Conservation (phyloP, 73 alveolate genomes). For the Effrenium voratum region DNA sequence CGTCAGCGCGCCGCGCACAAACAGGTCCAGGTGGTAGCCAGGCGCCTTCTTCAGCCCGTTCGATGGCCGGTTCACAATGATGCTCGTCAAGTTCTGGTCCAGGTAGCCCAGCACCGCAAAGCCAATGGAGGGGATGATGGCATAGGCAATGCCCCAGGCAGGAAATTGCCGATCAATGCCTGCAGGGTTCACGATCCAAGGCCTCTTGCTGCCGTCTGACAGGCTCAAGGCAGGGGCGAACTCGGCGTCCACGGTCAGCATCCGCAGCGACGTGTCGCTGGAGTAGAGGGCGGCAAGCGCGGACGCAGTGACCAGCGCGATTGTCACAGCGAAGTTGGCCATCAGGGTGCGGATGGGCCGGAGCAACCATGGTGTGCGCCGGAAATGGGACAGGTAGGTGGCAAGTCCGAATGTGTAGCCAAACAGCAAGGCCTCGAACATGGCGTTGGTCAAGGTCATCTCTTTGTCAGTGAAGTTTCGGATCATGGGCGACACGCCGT, state of each 20-base stretch:
- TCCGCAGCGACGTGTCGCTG: neutral
- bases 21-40: too few relatives aligned
- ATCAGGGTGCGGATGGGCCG: neutral
- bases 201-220: slow-evolving; percentile 21
- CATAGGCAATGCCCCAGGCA: neutral
- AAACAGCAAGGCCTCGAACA: slow-evolving; percentile 10
- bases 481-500: neutral
- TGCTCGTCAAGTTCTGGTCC: too few relatives aligned
- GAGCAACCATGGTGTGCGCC: neutral
- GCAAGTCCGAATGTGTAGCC: neutral
- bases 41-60: too few relatives aligned
- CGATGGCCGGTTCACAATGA: too few relatives aligned
- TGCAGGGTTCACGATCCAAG: slow-evolving; percentile 25
- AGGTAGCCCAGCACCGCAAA: too few relatives aligned
- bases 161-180: neutral
- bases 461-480: neutral
- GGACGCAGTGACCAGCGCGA: slow-evolving; percentile 9
- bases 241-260: neutral
- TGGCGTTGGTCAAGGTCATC: neutral
- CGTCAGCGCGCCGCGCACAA: too few relatives aligned
- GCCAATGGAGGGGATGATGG: slow-evolving; percentile 1
- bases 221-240: neutral
- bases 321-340: slow-evolving; percentile 16
- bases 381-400: neutral
- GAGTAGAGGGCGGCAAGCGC: neutral